A percentile compares a stretch with the other conserved stretches of the same genome.
These are phyloP conservation scores for Citrus australasica DNA, from an alignment of 345 rosid species.

Conservation along the genomic window DNA sequence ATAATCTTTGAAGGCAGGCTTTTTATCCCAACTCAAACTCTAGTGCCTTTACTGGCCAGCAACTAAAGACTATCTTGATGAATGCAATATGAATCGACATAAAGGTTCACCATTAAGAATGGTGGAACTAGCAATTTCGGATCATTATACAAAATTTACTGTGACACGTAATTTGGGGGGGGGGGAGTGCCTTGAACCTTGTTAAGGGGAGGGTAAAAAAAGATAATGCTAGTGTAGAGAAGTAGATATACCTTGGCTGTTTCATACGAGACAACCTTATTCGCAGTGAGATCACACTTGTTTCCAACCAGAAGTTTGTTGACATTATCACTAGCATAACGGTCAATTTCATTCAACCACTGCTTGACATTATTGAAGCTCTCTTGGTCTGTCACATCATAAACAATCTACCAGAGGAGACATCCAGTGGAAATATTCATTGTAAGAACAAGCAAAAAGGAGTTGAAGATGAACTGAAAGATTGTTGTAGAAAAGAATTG, in stretches of 20 bases:
- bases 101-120: no score
- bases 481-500: background rate
- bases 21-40: no score
- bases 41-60: no score
- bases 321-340: slow-evolving; percentile 74
- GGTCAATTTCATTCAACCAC: slow-evolving; percentile 77
- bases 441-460: background rate
- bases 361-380: slow-evolving; percentile 82
- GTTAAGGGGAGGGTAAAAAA: background rate
- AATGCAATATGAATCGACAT: no score
- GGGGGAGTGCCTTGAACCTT: background rate
- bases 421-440: slow-evolving; percentile 2
- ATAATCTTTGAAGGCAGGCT: no score
- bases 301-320: slow-evolving; percentile 78
- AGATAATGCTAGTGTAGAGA: background rate
- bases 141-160: background rate
- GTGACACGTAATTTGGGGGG: no score
- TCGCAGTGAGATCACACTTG: slow-evolving; percentile 73
- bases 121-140: no score
- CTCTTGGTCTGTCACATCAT: slow-evolving; percentile 78
- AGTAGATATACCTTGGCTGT: slow-evolving; percentile 53
- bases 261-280: slow-evolving; percentile 64
- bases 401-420: slow-evolving; percentile 52
- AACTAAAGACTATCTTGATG: no score
- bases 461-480: background rate